These are phyloP conservation scores for Alisma plantagoaquatica DNA, from an alignment of 106 monocot genomes.

Conservation along the genomic window DNA sequence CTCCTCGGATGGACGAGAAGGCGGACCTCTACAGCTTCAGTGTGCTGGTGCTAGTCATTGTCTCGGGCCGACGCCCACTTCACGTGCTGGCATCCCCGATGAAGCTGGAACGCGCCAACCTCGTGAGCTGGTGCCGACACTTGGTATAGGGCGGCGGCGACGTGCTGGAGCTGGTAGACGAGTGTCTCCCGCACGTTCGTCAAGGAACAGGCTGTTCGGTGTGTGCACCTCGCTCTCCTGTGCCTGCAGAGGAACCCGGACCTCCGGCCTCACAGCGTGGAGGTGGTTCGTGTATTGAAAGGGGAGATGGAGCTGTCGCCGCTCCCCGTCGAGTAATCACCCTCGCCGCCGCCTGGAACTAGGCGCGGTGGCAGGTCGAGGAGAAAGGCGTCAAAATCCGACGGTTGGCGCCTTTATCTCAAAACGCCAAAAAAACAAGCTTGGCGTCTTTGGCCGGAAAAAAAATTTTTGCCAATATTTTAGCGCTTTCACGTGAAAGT, in stretches of 20 bases:
- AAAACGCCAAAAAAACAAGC: too few species aligned
- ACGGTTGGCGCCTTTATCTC: too few species aligned
- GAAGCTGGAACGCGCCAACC: conserved; percentile 69
- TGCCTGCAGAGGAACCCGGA: conserved; percentile 80
- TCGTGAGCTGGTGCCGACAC: conserved; percentile 62
- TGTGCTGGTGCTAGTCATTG: conserved; percentile 62
- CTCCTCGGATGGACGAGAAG: conserved; percentile 54
- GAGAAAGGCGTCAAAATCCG: too few species aligned
- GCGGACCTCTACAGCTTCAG: conserved; percentile 68
- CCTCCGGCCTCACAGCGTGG: conserved; percentile 55
- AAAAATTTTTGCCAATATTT: too few species aligned
- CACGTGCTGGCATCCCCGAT: conserved; percentile 63
- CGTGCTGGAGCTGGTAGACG: conserved; percentile 67
- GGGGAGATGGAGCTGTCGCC: conserved; percentile 64
- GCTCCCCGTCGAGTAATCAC: conserved; percentile 45
- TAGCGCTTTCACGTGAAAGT: too few species aligned
- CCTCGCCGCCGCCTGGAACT: too few species aligned
- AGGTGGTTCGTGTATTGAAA: conserved; percentile 60
- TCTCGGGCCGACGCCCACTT: conserved; percentile 72
- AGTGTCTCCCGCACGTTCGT: conserved; percentile 37
- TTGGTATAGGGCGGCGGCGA: conserved; percentile 38
- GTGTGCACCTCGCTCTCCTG: conserved; percentile 59
- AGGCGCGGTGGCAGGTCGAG: too few species aligned
- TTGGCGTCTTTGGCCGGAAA: too few species aligned
- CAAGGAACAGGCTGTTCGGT: conserved; percentile 49